Conservation (phyloP, 2,329 filamentous ascomycete species). For the Calonectria crousiana region DNA sequence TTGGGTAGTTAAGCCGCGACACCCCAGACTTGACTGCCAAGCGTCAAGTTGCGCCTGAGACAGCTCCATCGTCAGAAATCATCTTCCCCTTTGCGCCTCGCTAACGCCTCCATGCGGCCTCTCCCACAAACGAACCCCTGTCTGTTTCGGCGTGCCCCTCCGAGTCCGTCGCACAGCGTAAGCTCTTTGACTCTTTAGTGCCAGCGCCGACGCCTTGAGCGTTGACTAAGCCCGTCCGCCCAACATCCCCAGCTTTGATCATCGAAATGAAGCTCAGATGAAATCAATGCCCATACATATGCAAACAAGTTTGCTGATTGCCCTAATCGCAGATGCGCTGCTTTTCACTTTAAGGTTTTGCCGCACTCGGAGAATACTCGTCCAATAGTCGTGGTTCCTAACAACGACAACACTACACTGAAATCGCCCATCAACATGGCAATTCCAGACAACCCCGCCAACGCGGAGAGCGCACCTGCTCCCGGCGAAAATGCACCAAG, state of each 20-base stretch:
- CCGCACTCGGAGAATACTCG: neutral
- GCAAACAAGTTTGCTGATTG: neutral
- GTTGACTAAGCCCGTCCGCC: slow-evolving; percentile 5
- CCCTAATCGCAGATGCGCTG: neutral
- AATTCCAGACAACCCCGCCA: slow-evolving; percentile 6
- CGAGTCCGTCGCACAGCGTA: slow-evolving; percentile 11
- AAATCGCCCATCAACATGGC: neutral
- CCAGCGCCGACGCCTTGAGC: slow-evolving; percentile 11
- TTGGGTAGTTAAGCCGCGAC: neutral
- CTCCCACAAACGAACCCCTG: slow-evolving; percentile 18
- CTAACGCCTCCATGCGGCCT: slow-evolving; percentile 11
- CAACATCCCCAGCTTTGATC: slow-evolving; percentile 7
- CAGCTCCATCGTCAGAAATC: slow-evolving; percentile 11
- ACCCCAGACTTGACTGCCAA: neutral
- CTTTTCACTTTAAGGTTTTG: neutral
- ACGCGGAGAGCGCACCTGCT: neutral
- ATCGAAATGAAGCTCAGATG: neutral
- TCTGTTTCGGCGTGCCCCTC: slow-evolving; percentile 19
- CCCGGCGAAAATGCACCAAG: slow-evolving; percentile 19
- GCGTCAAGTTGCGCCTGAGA: slow-evolving; percentile 15
- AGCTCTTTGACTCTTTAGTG: slow-evolving; percentile 6
- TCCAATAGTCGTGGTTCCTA: neutral
- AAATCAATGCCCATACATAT: neutral
- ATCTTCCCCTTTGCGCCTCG: neutral
- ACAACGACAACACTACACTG: neutral